Conservation (phyloP, 176 grass and related monocot species). For the Oryza brachyantha region DNA sequence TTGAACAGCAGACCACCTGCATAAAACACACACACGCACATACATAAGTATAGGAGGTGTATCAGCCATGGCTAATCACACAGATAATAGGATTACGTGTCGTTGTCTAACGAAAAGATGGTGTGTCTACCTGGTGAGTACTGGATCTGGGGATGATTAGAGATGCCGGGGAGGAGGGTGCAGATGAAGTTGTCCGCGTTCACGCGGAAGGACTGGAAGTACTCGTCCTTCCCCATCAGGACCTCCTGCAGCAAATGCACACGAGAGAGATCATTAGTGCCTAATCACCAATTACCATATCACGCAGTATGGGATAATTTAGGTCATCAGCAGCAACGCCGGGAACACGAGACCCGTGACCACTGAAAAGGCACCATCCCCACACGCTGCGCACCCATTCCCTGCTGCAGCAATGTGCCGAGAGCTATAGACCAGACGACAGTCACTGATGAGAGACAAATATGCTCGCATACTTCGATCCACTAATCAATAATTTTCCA, state of each 20-base stretch:
- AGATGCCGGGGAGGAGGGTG: slow-evolving; percentile 83
- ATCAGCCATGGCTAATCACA: background rate
- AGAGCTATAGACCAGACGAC: background rate
- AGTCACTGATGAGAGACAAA: background rate
- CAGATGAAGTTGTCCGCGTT: slow-evolving; percentile 98
- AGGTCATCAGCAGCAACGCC: background rate
- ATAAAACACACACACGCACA: background rate
- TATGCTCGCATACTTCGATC: slow-evolving; percentile 18
- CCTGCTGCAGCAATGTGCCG: background rate
- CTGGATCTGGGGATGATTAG: slow-evolving; percentile 72
- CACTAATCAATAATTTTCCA: slow-evolving; percentile 6
- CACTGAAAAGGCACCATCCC: background rate
- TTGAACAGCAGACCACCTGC: slow-evolving; percentile 81
- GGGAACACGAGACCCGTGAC: background rate
- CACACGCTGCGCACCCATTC: background rate
- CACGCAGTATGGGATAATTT: background rate
- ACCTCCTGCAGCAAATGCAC: slow-evolving; percentile 52
- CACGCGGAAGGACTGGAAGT: slow-evolving; percentile 65
- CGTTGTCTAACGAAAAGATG: background rate
- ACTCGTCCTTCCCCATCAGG: slow-evolving; percentile 87
- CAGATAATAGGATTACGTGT: no score
- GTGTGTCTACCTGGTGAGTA: slow-evolving; percentile 61
- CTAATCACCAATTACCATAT: background rate
- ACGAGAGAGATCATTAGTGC: background rate
- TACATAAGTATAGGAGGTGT: no score